Evolutionary conservation across 179 eudicot genomes (phyloP).

Genomic region (Actinidia arguta): DNA sequence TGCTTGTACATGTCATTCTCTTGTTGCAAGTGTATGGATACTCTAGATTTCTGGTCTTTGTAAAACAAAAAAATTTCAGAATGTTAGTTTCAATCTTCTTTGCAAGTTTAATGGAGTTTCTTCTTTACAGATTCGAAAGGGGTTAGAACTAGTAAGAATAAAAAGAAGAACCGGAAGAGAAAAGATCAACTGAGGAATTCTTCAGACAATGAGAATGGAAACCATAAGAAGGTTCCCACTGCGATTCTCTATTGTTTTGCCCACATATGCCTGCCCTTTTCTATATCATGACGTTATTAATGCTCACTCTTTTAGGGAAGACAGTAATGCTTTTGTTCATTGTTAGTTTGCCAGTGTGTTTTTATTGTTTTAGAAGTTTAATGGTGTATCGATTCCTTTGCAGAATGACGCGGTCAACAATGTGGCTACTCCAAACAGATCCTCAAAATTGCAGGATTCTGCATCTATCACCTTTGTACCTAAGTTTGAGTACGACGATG

Average conservation of each 20-base stretch:
- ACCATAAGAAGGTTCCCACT: conserved; percentile 46
- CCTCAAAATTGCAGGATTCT: conserved; percentile 43
- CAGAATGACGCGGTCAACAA: conserved; percentile 34
- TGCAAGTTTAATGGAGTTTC: conserved; percentile 16
- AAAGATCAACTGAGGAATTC: conserved; percentile 55
- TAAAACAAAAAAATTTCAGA: background rate
- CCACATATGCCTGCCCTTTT: background rate
- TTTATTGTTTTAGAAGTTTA: conserved; percentile 23
- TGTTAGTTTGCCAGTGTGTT: conserved; percentile 16
- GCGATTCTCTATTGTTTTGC: background rate
- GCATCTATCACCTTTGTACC: conserved; percentile 41
- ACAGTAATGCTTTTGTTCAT: background rate
- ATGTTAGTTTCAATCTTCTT: background rate
- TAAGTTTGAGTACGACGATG: conserved; percentile 46
- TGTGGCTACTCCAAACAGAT: conserved; percentile 31
- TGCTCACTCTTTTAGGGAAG: background rate
- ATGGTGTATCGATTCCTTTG: conserved; percentile 31
- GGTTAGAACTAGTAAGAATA: conserved; percentile 51
- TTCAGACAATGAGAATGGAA: conserved; percentile 45
- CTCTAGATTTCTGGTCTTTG: background rate
- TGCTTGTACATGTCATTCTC: background rate
- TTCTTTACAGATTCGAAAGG: conserved; percentile 54
- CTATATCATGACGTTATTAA: background rate
- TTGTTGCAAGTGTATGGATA: background rate
- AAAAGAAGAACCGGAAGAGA: conserved; percentile 76